Evolutionary conservation across 345 rosid species (phyloP).

Genomic region (Dovyalis caffra): DNA sequence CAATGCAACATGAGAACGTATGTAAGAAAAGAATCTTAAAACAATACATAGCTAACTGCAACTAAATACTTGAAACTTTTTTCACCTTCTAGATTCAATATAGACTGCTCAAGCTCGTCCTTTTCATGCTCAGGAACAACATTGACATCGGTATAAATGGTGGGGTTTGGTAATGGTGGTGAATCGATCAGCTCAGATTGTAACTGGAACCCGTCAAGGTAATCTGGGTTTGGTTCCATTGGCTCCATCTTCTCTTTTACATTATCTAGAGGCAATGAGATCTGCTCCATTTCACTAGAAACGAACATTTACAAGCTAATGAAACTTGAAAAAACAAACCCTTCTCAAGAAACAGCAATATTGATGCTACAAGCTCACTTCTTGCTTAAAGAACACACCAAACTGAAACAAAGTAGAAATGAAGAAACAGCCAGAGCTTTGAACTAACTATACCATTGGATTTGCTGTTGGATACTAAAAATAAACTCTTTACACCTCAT

Average conservation of each 20-base stretch:
- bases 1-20: slow-evolving; percentile 14
- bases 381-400: slow-evolving; percentile 15
- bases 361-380: not conserved
- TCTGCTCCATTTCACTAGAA: slow-evolving; percentile 42
- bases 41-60: not conserved
- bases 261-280: slow-evolving; percentile 30
- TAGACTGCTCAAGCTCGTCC: slow-evolving; percentile 56
- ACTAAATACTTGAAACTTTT: not conserved
- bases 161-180: slow-evolving; percentile 28
- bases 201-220: slow-evolving; percentile 26
- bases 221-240: slow-evolving; percentile 36
- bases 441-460: not conserved
- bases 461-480: not conserved
- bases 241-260: slow-evolving; percentile 21
- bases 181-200: slow-evolving; percentile 45
- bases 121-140: slow-evolving; percentile 81
- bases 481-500: not conserved
- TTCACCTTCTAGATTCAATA: slow-evolving; percentile 67
- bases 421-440: not conserved
- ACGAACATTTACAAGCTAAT: slow-evolving; percentile 14
- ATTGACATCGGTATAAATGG: slow-evolving; percentile 58
- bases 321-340: slow-evolving; percentile 18
- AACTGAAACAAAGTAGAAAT: not conserved
- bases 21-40: not conserved
- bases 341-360: slow-evolving; percentile 17